Evolutionary conservation across 495 filamentous ascomycete genomes (phyloP), one percentile per base, ranked within the genome.

Genomic region (Thermothielavioides terrestris): DNA sequence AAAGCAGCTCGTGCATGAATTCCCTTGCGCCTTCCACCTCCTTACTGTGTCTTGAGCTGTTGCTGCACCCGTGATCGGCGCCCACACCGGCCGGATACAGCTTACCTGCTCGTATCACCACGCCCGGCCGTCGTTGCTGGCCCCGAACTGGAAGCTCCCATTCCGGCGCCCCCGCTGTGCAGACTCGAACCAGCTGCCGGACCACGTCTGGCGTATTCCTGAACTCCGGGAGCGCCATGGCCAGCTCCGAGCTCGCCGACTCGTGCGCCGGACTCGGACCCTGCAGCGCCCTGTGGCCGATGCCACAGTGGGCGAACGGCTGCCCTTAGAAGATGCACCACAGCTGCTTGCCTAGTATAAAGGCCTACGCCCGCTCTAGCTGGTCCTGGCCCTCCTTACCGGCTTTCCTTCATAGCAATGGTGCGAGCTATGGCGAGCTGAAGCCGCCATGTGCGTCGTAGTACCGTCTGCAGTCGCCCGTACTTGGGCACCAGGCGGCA

Each of bases 291-390:
- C 59, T 59, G 15, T 56, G 56, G 21, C 62, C 57, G 30, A 65
- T 54, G 8, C 60, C 62, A 28, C 55, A 63, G 20, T 56, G 30
- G 8, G 63, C 41, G 8, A 51, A 8, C 9, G 62, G 40, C 12
- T 53, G 43, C 6, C 45, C 53, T 45, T 67, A 63, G 38, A 68
- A 68, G 4, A 69, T 50, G 50, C 65, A 69, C 67, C 67, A 69
- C 2, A 69, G 47, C n/a, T 64, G 23, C 36, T 61, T 65, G 1
- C 63, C 67, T 1, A 69, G 59, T 61, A 68, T 67, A 28, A 63
- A 69, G 0, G 65, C 63, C 26, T 65, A 55, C 1, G 59, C 58
- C 26, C 39, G 55, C 28, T 68, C 63, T 31, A 58, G 34, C 36
- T 10, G 25, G 22, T 52, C 44, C 36, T 40, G 36, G 1, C 22